phyloP scores from a whole-genome alignment of 257 asterid species.

The Salvia rosmarinus region DNA sequence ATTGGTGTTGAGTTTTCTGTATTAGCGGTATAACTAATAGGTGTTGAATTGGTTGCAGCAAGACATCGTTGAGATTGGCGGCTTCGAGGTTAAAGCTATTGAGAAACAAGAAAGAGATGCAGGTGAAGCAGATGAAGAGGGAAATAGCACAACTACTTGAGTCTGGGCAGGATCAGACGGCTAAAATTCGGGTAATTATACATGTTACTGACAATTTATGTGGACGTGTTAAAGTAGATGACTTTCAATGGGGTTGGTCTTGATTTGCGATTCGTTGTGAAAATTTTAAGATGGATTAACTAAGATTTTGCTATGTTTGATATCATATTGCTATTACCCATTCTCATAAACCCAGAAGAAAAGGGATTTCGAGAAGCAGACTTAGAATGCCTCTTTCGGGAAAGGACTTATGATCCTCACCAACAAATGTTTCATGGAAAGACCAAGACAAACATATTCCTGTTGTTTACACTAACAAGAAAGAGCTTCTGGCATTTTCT shows the following conservation, averaged over 20 bases:
- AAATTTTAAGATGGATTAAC: slow-evolving; percentile 6
- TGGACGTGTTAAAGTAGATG: slow-evolving; percentile 18
- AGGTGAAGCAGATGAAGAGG: slow-evolving; percentile 74
- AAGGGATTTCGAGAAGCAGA: slow-evolving; percentile 1
- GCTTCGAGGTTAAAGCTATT: slow-evolving; percentile 73
- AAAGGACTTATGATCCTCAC: slow-evolving; percentile 6
- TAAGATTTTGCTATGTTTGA: slow-evolving; percentile 15
- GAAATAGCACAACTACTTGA: slow-evolving; percentile 82
- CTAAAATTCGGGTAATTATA: slow-evolving; percentile 72
- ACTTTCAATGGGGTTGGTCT: slow-evolving; percentile 8
- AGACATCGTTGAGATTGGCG: slow-evolving; percentile 72
- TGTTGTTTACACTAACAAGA: slow-evolving; percentile 12
- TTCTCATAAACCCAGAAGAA: background rate
- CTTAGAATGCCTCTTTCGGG: background rate
- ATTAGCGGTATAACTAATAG: slow-evolving; percentile 3
- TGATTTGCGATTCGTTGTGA: background rate
- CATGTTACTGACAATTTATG: background rate
- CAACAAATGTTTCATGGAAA: slow-evolving; percentile 1
- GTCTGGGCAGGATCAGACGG: slow-evolving; percentile 78
- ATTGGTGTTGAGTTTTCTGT: slow-evolving; percentile 19
- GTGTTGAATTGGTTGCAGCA: slow-evolving; percentile 60
- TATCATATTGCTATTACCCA: background rate
- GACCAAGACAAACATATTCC: background rate
- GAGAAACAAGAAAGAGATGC: slow-evolving; percentile 84
- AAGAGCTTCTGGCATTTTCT: slow-evolving; percentile 8